Percentiles rank a stretch among this genome's conserved stretches.
phyloP scores from a whole-genome alignment of 2,329 filamentous ascomycete genomes.

The Paracoccidioides lutzii region DNA sequence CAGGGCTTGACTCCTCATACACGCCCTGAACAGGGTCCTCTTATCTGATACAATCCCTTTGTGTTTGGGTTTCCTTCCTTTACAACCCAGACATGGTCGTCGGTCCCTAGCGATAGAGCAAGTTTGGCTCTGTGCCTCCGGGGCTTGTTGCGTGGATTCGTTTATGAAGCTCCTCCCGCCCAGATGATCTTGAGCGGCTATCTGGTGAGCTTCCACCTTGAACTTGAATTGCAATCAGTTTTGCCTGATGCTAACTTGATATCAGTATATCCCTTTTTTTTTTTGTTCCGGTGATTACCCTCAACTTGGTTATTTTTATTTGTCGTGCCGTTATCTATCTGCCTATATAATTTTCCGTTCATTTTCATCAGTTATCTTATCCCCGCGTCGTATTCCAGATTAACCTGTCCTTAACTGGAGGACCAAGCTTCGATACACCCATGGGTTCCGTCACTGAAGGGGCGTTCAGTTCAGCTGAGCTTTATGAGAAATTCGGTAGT shows the following conservation, averaged over 20 bases:
- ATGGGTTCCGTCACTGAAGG: background rate
- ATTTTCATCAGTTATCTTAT: background rate
- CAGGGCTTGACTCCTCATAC: background rate
- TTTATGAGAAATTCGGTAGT: background rate
- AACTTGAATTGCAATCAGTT: background rate
- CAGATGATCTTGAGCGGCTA: background rate
- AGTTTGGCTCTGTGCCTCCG: background rate
- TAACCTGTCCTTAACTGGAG: background rate
- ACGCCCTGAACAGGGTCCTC: background rate
- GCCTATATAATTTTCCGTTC: background rate
- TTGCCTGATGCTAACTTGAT: background rate
- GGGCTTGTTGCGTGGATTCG: background rate
- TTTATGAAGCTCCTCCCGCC: background rate
- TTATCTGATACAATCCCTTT: background rate
- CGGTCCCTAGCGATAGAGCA: background rate
- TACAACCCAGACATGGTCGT: conserved; percentile 1
- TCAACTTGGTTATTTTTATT: background rate
- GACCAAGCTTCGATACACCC: background rate
- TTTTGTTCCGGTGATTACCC: background rate
- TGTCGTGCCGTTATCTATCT: background rate
- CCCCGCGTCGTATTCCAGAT: background rate
- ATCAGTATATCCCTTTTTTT: background rate
- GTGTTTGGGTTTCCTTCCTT: conserved; percentile 2
- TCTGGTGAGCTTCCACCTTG: background rate
- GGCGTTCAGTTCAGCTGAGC: background rate